phyloP scores from a whole-genome alignment of 176 grass and related monocot genomes.

The Avena sativa region DNA sequence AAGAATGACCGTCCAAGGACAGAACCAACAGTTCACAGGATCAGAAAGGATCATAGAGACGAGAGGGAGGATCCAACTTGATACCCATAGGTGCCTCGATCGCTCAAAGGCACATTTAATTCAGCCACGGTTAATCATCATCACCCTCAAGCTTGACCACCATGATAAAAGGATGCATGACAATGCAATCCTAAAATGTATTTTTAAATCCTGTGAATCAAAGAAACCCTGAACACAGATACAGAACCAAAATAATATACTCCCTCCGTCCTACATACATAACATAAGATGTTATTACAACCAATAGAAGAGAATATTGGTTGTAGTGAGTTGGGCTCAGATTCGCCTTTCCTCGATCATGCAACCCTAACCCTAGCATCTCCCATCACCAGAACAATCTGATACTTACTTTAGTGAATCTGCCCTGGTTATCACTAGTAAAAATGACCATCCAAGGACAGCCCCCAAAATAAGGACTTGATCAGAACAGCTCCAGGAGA shows the following conservation, averaged over 20 bases:
- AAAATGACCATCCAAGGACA: conserved; percentile 44
- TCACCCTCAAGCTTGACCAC: not conserved
- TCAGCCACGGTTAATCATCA: conserved; percentile 19
- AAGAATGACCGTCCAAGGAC: conserved; percentile 40
- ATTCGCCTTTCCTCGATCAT: conserved; percentile 42
- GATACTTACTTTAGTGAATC: not conserved
- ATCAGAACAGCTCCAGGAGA: conserved; percentile 1
- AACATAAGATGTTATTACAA: too few species aligned
- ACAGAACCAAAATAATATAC: not conserved
- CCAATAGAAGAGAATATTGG: too few species aligned
- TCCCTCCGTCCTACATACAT: not conserved
- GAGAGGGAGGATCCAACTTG: not conserved
- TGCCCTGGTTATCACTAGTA: conserved; percentile 42
- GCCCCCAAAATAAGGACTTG: not conserved
- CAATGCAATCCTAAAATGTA: not conserved
- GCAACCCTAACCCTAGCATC: not conserved
- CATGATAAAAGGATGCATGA: not conserved
- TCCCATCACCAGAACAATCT: conserved; percentile 16
- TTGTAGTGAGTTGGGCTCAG: conserved; percentile 1
- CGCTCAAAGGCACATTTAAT: conserved; percentile 7
- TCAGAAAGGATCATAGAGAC: not conserved
- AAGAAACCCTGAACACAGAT: not conserved
- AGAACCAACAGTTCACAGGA: conserved; percentile 22
- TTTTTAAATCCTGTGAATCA: not conserved
- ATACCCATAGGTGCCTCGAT: not conserved